These are phyloP conservation scores for Myriosclerotinia duriaeana DNA, from an alignment of 2,329 filamentous ascomycete species.

Conservation along the genomic window DNA sequence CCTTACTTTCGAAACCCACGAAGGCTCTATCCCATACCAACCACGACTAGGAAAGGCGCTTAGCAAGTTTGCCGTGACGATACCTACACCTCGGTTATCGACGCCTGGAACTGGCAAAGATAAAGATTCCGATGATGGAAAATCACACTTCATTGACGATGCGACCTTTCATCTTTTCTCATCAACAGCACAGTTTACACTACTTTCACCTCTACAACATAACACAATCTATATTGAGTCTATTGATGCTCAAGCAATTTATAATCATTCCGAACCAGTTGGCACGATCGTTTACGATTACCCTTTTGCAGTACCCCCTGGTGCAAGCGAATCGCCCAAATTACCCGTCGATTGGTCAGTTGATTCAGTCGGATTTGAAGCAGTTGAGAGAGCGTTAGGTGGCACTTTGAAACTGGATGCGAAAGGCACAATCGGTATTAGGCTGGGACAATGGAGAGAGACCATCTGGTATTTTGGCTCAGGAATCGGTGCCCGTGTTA, in stretches of 20 bases:
- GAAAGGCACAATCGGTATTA: slow-evolving; percentile 70
- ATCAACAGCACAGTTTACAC: slow-evolving; percentile 80
- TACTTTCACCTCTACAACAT: slow-evolving; percentile 73
- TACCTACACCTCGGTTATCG: slow-evolving; percentile 68
- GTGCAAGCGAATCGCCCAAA: slow-evolving; percentile 67
- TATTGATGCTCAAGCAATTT: slow-evolving; percentile 81
- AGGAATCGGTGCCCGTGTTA: slow-evolving; percentile 68
- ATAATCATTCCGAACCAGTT: slow-evolving; percentile 75
- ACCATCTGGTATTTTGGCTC: slow-evolving; percentile 67
- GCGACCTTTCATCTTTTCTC: slow-evolving; percentile 85
- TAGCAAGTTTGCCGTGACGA: slow-evolving; percentile 66
- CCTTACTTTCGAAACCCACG: slow-evolving; percentile 70
- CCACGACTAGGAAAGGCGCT: slow-evolving; percentile 72
- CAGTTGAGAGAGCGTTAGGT: slow-evolving; percentile 75
- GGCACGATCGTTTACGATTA: slow-evolving; percentile 74
- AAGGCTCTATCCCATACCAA: slow-evolving; percentile 69
- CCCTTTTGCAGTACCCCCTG: slow-evolving; percentile 75
- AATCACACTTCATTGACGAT: slow-evolving; percentile 74
- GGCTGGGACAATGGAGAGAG: slow-evolving; percentile 73
- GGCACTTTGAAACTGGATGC: slow-evolving; percentile 78
- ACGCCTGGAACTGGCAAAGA: slow-evolving; percentile 47
- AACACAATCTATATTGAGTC: slow-evolving; percentile 75
- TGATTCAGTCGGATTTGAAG: slow-evolving; percentile 77
- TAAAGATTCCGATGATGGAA: slow-evolving; percentile 45
- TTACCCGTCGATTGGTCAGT: slow-evolving; percentile 81